Percentiles rank a stretch among this genome's conserved stretches.
Evolutionary conservation across 1,284 basidiomycete genomes (phyloP).

Genomic region (Irpex sp.): DNA sequence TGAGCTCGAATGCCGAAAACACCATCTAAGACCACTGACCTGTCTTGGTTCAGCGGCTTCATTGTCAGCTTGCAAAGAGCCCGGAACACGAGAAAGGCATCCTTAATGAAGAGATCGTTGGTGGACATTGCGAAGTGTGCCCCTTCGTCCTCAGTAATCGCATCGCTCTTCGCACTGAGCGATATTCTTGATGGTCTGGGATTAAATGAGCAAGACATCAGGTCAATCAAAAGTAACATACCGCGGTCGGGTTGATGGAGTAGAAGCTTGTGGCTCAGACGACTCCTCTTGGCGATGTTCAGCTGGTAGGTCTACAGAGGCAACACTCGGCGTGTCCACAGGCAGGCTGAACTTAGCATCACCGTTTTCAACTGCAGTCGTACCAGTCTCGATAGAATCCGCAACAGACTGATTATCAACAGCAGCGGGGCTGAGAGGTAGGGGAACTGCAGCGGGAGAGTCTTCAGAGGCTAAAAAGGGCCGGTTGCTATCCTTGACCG

Average conservation of each 20-base stretch:
- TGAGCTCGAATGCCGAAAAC: background rate
- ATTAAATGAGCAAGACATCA: background rate
- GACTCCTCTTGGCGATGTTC: constrained; percentile 2
- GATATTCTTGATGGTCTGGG: constrained; percentile 15
- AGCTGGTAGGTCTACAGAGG: constrained; percentile 7
- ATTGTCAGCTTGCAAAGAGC: constrained; percentile 97
- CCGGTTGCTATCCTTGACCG: constrained; percentile 8
- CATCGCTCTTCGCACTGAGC: constrained; percentile 21
- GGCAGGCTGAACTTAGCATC: background rate
- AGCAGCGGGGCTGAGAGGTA: constrained; percentile 13
- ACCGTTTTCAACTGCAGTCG: background rate
- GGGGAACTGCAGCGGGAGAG: constrained; percentile 25
- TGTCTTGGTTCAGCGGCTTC: constrained; percentile 92
- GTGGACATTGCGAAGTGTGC: constrained; percentile 37
- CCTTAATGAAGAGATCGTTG: constrained; percentile 91
- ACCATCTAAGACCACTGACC: constrained; percentile 43
- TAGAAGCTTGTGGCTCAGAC: constrained; percentile 5
- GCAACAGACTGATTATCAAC: constrained; percentile 2
- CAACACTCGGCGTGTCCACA: constrained; percentile 10
- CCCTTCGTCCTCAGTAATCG: constrained; percentile 21
- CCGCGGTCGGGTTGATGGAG: constrained; percentile 13
- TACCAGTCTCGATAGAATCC: constrained; percentile 7
- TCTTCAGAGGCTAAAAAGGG: constrained; percentile 25
- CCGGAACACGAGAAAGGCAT: constrained; percentile 94
- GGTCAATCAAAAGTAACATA: background rate